phyloP scores from a whole-genome alignment of 192 early-diverging fungal genomes.

The Backusella sp. region DNA sequence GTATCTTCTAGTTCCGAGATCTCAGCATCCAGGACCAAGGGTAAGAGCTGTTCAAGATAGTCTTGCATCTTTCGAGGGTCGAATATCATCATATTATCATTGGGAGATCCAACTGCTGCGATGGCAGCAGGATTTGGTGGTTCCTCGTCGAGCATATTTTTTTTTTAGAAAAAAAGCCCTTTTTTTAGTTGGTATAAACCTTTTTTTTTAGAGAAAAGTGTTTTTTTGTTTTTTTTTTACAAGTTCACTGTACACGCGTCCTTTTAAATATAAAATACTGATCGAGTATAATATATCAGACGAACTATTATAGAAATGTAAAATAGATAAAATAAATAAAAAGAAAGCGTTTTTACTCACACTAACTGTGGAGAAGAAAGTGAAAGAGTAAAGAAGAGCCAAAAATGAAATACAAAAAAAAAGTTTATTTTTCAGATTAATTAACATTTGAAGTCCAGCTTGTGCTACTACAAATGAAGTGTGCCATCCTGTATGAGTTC shows the following conservation, averaged over 20 bases:
- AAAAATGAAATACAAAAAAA: slow-evolving; percentile 2
- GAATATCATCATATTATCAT: slow-evolving; percentile 34
- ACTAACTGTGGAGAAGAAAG: slow-evolving; percentile 6
- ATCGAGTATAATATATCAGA: neutral
- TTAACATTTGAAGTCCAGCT: neutral
- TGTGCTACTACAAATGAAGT: neutral
- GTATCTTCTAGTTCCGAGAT: slow-evolving; percentile 55
- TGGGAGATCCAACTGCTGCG: slow-evolving; percentile 2
- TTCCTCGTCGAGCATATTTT: slow-evolving; percentile 32
- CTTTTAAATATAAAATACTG: neutral
- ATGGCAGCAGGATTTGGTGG: slow-evolving; percentile 12
- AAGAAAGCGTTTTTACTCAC: slow-evolving; percentile 4
- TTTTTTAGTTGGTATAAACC: neutral
- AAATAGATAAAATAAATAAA: neutral
- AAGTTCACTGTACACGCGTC: neutral
- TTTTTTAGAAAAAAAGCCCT: neutral
- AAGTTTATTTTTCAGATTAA: neutral
- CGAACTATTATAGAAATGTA: neutral
- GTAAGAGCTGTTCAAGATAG: slow-evolving; percentile 70
- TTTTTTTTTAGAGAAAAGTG: neutral
- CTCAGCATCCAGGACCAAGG: slow-evolving; percentile 71
- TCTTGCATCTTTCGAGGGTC: slow-evolving; percentile 64
- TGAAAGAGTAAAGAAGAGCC: neutral
- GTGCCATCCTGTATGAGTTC: neutral
- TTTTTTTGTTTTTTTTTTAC: neutral